Conservation (phyloP, 306 rosid genomes). For the Parietaria judaica region DNA sequence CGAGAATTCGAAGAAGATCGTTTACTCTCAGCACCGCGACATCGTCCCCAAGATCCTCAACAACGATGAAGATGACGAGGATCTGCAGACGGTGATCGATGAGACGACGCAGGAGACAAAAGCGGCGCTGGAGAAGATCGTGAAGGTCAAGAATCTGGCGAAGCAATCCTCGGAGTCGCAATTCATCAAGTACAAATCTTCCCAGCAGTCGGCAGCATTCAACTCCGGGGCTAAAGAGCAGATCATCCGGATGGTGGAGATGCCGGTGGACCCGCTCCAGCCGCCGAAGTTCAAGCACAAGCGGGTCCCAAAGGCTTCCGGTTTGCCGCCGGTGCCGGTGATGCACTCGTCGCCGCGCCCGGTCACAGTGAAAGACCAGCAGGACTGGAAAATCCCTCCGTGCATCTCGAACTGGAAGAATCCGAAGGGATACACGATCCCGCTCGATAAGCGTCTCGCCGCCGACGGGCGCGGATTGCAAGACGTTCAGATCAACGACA, state of each 20-base stretch:
- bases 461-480: slow-evolving; percentile 88
- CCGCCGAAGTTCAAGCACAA: slow-evolving; percentile 91
- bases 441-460: slow-evolving; percentile 84
- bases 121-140: slow-evolving; percentile 79
- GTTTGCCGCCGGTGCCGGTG: slow-evolving; percentile 85
- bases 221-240: slow-evolving; percentile 85
- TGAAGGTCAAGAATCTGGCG: slow-evolving; percentile 72
- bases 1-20: slow-evolving; percentile 70
- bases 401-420: slow-evolving; percentile 95
- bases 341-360: slow-evolving; percentile 94
- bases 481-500: slow-evolving; percentile 81
- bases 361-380: slow-evolving; percentile 83
- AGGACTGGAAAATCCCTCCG: slow-evolving; percentile 94
- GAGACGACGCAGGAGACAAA: slow-evolving; percentile 72
- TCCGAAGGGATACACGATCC: slow-evolving; percentile 84
- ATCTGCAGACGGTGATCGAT: slow-evolving; percentile 50
- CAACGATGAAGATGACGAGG: slow-evolving; percentile 56
- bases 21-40: slow-evolving; percentile 71
- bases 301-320: slow-evolving; percentile 81
- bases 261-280: slow-evolving; percentile 91
- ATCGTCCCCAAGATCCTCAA: slow-evolving; percentile 58
- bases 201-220: slow-evolving; percentile 72
- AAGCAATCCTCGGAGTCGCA: slow-evolving; percentile 57
- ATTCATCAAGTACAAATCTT: slow-evolving; percentile 80
- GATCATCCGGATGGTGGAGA: slow-evolving; percentile 82